These are phyloP conservation scores for Syzygium malaccense DNA, from an alignment of 441 rosid genomes.

Conservation along the genomic window DNA sequence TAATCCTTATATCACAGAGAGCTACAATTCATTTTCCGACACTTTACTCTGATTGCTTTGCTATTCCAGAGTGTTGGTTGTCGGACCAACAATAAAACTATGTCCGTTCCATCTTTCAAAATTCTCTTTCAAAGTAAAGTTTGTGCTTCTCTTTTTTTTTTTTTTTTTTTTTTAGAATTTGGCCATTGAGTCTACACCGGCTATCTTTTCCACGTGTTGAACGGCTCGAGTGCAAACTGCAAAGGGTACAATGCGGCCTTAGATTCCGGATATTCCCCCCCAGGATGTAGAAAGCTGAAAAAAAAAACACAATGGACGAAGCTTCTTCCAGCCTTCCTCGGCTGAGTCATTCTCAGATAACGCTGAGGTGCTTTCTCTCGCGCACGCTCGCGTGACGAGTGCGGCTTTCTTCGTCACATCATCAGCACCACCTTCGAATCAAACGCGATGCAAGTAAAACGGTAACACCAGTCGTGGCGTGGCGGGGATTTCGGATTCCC, in stretches of 20 bases:
- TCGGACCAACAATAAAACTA: neutral
- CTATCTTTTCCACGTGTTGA: neutral
- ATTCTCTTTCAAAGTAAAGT: too few relatives aligned
- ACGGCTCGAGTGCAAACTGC: neutral
- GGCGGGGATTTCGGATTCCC: neutral
- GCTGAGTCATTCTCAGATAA: neutral
- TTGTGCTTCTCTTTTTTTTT: too few relatives aligned
- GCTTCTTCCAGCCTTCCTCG: neutral
- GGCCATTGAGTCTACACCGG: neutral
- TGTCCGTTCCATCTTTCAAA: neutral
- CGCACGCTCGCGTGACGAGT: neutral
- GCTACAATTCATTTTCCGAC: neutral
- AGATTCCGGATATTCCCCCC: neutral
- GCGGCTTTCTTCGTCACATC: neutral
- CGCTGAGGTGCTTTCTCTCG: neutral
- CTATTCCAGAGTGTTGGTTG: fast-evolving
- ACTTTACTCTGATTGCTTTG: neutral
- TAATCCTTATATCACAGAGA: neutral
- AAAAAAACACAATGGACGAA: neutral
- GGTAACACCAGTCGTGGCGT: fast-evolving
- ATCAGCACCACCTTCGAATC: fast-evolving
- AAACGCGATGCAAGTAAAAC: fast-evolving
- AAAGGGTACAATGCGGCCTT: fast-evolving
- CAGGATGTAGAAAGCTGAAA: neutral
- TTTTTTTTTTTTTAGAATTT: too few relatives aligned